These are phyloP conservation scores for Puccinellia tenuiflora DNA, from an alignment of 176 grass and related monocot species.

Conservation along the genomic window DNA sequence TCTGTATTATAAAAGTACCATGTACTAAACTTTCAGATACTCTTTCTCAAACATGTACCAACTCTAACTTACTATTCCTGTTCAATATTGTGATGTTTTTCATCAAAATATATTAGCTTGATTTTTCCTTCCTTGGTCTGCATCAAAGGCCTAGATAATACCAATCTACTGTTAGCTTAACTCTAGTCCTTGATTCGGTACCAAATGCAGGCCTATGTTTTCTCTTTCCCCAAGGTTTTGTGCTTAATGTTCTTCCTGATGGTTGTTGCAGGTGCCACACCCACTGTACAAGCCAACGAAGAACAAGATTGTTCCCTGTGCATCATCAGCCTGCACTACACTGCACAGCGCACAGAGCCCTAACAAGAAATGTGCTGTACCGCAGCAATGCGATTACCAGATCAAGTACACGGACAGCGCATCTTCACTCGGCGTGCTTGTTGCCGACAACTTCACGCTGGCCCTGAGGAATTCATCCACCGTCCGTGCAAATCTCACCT, in stretches of 20 bases:
- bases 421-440: constrained; percentile 71
- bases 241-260: constrained; percentile 32
- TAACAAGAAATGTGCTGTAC: constrained; percentile 39
- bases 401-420: constrained; percentile 68
- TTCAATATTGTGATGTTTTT: neutral
- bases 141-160: neutral
- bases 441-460: constrained; percentile 51
- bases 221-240: neutral
- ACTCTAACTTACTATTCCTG: neutral
- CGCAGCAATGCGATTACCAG: constrained; percentile 68
- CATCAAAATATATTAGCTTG: neutral
- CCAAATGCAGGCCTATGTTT: neutral
- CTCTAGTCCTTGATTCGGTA: neutral
- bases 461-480: constrained; percentile 51
- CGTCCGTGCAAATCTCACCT: constrained; percentile 47
- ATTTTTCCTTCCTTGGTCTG: neutral
- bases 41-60: neutral
- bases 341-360: constrained; percentile 17
- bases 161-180: neutral
- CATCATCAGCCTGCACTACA: constrained; percentile 54
- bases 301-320: constrained; percentile 54
- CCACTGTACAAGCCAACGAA: constrained; percentile 45
- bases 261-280: constrained; percentile 60
- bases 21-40: neutral
- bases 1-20: neutral